phyloP scores from a whole-genome alignment of 768 basidiomycete species.

The Pholiota microspora region DNA sequence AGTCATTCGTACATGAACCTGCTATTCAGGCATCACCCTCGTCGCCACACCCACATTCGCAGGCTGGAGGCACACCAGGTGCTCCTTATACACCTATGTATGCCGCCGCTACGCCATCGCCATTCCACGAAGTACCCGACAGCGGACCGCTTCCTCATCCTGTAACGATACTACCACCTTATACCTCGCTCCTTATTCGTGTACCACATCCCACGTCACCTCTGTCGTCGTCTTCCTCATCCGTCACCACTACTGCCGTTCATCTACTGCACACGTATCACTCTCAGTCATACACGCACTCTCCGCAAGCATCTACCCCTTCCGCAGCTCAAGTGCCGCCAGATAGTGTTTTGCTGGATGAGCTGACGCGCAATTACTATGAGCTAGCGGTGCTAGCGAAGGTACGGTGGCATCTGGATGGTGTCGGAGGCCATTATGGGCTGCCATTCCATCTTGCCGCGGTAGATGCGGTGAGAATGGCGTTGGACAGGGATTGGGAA shows the following conservation, averaged over 20 bases:
- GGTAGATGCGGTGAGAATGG: slow-evolving; percentile 57
- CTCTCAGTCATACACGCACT: slow-evolving; percentile 30
- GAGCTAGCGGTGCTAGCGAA: slow-evolving; percentile 64
- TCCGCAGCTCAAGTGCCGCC: slow-evolving; percentile 17
- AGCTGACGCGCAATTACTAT: slow-evolving; percentile 68
- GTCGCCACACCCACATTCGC: slow-evolving; percentile 4
- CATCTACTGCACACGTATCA: slow-evolving; percentile 56
- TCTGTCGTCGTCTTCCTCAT: slow-evolving; percentile 27
- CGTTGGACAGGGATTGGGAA: slow-evolving; percentile 36
- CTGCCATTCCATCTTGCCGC: slow-evolving; percentile 78
- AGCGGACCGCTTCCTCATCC: slow-evolving; percentile 26
- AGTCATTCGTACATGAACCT: slow-evolving; percentile 33
- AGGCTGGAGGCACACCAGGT: neutral
- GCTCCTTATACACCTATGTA: neutral
- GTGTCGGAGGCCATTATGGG: slow-evolving; percentile 38
- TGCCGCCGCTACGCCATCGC: neutral
- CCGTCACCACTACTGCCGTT: slow-evolving; percentile 50
- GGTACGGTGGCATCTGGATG: slow-evolving; percentile 43
- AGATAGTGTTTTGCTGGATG: slow-evolving; percentile 35
- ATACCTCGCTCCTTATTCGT: slow-evolving; percentile 58
- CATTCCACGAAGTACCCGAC: slow-evolving; percentile 6
- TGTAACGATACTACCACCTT: slow-evolving; percentile 50
- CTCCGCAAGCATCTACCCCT: slow-evolving; percentile 24
- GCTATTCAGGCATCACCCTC: slow-evolving; percentile 19
- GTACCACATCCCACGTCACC: slow-evolving; percentile 37